Evolutionary conservation across 345 rosid genomes (phyloP).

Genomic region (Aegle marmelos): DNA sequence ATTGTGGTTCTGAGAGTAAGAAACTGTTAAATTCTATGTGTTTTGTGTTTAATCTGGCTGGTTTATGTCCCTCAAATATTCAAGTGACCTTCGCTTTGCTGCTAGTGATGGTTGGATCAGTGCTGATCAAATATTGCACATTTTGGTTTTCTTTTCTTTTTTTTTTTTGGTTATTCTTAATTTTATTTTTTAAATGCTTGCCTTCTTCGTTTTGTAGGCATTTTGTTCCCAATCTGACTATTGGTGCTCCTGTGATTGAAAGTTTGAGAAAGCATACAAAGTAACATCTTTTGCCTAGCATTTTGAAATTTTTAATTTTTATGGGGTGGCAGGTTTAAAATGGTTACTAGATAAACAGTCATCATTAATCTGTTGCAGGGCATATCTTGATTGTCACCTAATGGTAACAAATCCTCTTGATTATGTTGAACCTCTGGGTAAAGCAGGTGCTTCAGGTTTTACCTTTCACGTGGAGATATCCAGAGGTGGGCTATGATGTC

Average conservation of each 20-base stretch:
- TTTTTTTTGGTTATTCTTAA: too few species aligned
- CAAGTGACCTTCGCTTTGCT: neutral
- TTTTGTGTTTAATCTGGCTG: neutral
- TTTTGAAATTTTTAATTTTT: neutral
- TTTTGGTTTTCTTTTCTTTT: neutral
- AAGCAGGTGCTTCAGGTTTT: slow-evolving; percentile 96
- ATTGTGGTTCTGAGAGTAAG: neutral
- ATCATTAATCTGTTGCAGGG: slow-evolving; percentile 39
- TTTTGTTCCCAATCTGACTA: slow-evolving; percentile 82
- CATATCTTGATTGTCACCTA: slow-evolving; percentile 91
- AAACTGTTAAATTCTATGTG: neutral
- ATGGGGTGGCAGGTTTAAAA: neutral
- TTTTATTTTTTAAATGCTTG: neutral
- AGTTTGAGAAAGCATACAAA: slow-evolving; percentile 87
- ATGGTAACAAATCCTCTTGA: slow-evolving; percentile 93
- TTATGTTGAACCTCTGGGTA: slow-evolving; percentile 68
- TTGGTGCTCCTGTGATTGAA: slow-evolving; percentile 87
- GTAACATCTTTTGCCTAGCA: slow-evolving; percentile 29
- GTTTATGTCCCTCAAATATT: neutral
- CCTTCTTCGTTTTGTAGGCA: slow-evolving; percentile 45
- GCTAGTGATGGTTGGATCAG: neutral
- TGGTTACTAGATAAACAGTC: neutral
- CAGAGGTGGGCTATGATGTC: slow-evolving; percentile 44
- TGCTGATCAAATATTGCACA: neutral
- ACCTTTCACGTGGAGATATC: slow-evolving; percentile 90